Conservation (phyloP, 805 yeast genomes). For the Kregervanrija delftensis region DNA sequence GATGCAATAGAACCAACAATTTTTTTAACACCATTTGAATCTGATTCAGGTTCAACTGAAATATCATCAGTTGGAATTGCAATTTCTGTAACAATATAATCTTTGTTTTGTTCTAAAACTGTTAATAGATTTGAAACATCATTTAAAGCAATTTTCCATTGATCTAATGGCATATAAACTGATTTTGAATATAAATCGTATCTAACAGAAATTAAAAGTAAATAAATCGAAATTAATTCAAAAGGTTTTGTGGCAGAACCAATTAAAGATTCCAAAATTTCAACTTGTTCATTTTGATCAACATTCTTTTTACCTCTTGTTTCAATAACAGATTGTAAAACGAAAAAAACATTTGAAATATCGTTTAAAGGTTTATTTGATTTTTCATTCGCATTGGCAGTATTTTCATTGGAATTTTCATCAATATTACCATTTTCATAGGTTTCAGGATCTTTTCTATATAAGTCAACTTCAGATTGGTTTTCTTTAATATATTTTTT, state of each 20-base stretch:
- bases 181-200: constrained; percentile 71
- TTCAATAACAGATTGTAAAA: constrained; percentile 70
- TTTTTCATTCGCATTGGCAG: constrained; percentile 14
- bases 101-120: constrained; percentile 56
- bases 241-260: constrained; percentile 50
- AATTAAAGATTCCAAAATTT: constrained; percentile 55
- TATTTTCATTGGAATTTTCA: constrained; percentile 1
- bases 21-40: constrained; percentile 60
- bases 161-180: constrained; percentile 66
- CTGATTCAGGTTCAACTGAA: constrained; percentile 61
- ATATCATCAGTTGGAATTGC: constrained; percentile 69
- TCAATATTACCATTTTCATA: constrained; percentile 45
- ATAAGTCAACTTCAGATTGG: constrained; percentile 51
- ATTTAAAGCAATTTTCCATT: constrained; percentile 66
- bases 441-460: constrained; percentile 63
- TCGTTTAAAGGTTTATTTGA: constrained; percentile 23
- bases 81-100: constrained; percentile 68
- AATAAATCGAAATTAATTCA: constrained; percentile 70
- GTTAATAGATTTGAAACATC: constrained; percentile 60
- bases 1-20: constrained; percentile 82
- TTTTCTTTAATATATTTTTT: constrained; percentile 72
- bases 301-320: constrained; percentile 94
- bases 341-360: constrained; percentile 52
- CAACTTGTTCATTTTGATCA: constrained; percentile 74
- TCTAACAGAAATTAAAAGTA: constrained; percentile 79